These are phyloP conservation scores for Pneumocystis sp. DNA, from an alignment of 1,139 yeast genomes.

Conservation along the genomic window DNA sequence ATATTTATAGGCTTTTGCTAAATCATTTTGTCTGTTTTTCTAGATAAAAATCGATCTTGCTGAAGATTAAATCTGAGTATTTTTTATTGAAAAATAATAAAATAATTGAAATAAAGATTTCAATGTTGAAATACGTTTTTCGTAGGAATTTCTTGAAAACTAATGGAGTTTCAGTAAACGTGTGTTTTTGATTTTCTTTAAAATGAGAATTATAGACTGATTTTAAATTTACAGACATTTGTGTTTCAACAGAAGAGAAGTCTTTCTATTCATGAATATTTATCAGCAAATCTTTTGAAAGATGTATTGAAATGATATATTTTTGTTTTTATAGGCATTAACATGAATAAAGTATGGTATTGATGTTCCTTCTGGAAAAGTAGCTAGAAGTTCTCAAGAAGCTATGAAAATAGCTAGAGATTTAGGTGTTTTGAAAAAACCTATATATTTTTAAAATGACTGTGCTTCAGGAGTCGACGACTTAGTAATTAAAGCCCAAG, in stretches of 20 bases:
- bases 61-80: neutral
- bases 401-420: constrained; percentile 68
- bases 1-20: neutral
- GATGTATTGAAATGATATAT: constrained; percentile 12
- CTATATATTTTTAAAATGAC: neutral
- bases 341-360: constrained; percentile 44
- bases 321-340: neutral
- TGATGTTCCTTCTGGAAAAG: constrained; percentile 81
- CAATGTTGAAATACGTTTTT: neutral
- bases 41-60: neutral
- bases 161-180: neutral
- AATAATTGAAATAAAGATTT: neutral
- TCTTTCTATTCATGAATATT: constrained; percentile 86
- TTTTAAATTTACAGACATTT: neutral
- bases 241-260: constrained; percentile 31
- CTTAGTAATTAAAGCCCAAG: constrained; percentile 94
- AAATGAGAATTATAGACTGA: constrained; percentile 3
- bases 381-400: constrained; percentile 79
- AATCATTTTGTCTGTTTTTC: neutral
- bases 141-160: neutral
- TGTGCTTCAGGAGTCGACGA: constrained; percentile 44
- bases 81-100: neutral
- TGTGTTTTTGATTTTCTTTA: neutral
- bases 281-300: constrained; percentile 79
- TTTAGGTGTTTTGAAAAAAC: constrained; percentile 19